phyloP scores from a whole-genome alignment of 352 stramenopile species.

The Globisporangium rhizosaccharum region DNA sequence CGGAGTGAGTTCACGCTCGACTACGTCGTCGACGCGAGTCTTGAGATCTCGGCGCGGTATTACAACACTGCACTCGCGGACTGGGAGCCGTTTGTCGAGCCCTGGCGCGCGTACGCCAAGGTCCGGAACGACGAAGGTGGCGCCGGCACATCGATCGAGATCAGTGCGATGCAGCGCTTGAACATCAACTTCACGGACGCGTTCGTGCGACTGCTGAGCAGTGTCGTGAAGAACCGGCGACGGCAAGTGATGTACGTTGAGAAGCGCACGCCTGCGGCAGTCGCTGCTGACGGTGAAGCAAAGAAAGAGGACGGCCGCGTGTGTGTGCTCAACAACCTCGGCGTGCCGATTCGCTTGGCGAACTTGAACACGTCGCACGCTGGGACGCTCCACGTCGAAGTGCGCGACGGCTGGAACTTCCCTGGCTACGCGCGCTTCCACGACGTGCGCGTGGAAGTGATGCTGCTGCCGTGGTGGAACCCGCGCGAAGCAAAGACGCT shows the following conservation, averaged over 20 bases:
- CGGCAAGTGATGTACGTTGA: slow-evolving; percentile 74
- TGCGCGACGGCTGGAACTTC: slow-evolving; percentile 83
- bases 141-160: slow-evolving; percentile 55
- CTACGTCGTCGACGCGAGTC: slow-evolving; percentile 60
- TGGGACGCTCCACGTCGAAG: slow-evolving; percentile 72
- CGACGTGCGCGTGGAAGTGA: slow-evolving; percentile 76
- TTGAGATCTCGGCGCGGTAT: slow-evolving; percentile 80
- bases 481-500: slow-evolving; percentile 64
- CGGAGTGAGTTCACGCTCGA: slow-evolving; percentile 66
- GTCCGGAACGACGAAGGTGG: slow-evolving; percentile 47
- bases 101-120: slow-evolving; percentile 73
- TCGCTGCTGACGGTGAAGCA: slow-evolving; percentile 71
- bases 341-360: slow-evolving; percentile 80
- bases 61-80: slow-evolving; percentile 87
- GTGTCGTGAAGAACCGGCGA: slow-evolving; percentile 66
- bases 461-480: slow-evolving; percentile 85
- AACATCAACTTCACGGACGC: slow-evolving; percentile 87
- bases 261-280: slow-evolving; percentile 65
- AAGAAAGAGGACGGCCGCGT: slow-evolving; percentile 83
- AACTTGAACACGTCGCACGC: slow-evolving; percentile 85
- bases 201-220: slow-evolving; percentile 72
- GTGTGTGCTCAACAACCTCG: slow-evolving; percentile 86
- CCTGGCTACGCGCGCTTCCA: slow-evolving; percentile 81
- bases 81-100: slow-evolving; percentile 86
- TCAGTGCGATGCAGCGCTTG: slow-evolving; percentile 80